phyloP scores from a whole-genome alignment of 306 rosid genomes.

The Prunus armeniaca region DNA sequence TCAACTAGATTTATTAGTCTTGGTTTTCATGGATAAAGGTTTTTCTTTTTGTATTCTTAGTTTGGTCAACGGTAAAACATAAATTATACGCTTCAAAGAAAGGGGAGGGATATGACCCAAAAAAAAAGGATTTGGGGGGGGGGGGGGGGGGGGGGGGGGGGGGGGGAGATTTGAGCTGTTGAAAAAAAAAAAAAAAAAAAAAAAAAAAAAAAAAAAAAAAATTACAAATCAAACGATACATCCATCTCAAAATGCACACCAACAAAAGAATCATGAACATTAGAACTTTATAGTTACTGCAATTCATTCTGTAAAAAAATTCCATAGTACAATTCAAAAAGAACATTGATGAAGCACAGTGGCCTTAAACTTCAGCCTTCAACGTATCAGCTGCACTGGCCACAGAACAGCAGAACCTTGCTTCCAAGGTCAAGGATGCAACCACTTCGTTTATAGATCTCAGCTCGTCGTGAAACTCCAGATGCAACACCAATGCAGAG shows the following conservation, averaged over 20 bases:
- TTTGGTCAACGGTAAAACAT: neutral
- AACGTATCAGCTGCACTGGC: constrained; percentile 49
- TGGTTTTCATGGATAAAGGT: too few relatives aligned
- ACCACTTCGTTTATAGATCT: constrained; percentile 43
- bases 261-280: neutral
- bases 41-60: too few relatives aligned
- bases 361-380: constrained; percentile 30
- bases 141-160: too few relatives aligned
- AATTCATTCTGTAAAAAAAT: constrained; percentile 7
- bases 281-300: neutral
- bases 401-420: constrained; percentile 50
- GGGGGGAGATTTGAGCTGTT: too few relatives aligned
- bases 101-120: too few relatives aligned
- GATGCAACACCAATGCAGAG: constrained; percentile 66
- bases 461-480: constrained; percentile 71
- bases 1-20: too few relatives aligned
- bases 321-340: neutral
- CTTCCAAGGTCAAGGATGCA: constrained; percentile 53
- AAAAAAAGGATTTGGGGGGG: neutral
- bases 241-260: neutral
- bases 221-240: too few relatives aligned
- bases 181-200: too few relatives aligned
- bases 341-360: neutral
- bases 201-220: too few relatives aligned
- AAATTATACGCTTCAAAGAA: too few relatives aligned